Base-by-base conservation (phyloP, 2,329 filamentous ascomycete species). In the Venturia oleaginea region DNA sequence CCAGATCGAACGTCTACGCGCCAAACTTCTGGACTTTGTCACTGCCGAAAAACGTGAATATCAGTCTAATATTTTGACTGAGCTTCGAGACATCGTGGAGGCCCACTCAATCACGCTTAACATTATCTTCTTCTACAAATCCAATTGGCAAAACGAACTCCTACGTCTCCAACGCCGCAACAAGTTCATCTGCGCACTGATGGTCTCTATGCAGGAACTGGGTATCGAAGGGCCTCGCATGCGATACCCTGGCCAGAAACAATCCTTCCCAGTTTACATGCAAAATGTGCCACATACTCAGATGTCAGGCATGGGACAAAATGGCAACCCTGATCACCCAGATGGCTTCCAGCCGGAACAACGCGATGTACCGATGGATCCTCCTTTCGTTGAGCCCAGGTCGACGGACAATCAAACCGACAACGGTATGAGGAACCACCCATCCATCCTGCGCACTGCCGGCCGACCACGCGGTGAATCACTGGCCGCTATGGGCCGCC, bases 41-140 rank as follows among this genome's bases (percentile, higher is more conserved):
- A 79, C 84, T 43, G 83, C 83, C 10, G 91, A 97, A 77, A 95
- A 96, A 78, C 89, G 93, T 64, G 93, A 97, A 72, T 96, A 91
- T 72, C 89, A 93, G 70, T 81, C 83, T 67, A 93, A 92, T 68
- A 92, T 96, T 65, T 83, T 96, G 43, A 95, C 91, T 0, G 92
- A 96, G 75, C 80, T 97, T 69, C 85, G 84, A 30, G 85, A 86
- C 10, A 86, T 97, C 62, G 86, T 87, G 30, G 88, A 96, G 70
- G 90, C 92, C 42, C 91, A 93, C 73, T 90, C 88, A 6, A 87
- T 96, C 71, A 92, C 87, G 4, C 83, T 97, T 71, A 97, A 96
- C 75, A 86, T 97, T 65, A 87, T 97, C 71, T 96, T 96, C 80
- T 97, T 97, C 80, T 96, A 97, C 83, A 97, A 97, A 76, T 91